These are phyloP conservation scores for Monilinia laxa DNA, from an alignment of 2,329 filamentous ascomycete genomes.

Conservation along the genomic window DNA sequence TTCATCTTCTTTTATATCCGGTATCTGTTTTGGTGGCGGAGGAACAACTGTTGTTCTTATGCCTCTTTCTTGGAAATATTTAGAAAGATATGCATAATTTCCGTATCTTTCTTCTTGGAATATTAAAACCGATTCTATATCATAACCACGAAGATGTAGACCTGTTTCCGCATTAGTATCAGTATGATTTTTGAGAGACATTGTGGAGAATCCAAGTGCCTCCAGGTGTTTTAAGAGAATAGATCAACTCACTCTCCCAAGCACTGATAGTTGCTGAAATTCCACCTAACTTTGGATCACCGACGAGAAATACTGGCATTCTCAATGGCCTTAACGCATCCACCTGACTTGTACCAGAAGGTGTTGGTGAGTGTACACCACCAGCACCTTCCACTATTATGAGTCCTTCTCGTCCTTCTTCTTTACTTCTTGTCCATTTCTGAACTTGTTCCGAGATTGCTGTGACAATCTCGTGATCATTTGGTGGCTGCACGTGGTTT, in stretches of 20 bases:
- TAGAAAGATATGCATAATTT: slow-evolving; percentile 65
- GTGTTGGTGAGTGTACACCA: slow-evolving; percentile 75
- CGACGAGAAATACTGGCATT: slow-evolving; percentile 71
- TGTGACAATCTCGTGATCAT: slow-evolving; percentile 22
- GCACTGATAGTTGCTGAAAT: slow-evolving; percentile 79
- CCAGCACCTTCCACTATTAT: slow-evolving; percentile 79
- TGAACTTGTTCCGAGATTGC: slow-evolving; percentile 17
- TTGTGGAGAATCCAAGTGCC: accelerated
- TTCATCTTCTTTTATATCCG: slow-evolving; percentile 48
- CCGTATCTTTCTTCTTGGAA: slow-evolving; percentile 66
- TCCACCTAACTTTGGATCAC: slow-evolving; percentile 73
- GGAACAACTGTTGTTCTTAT: slow-evolving; percentile 58
- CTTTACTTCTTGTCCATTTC: slow-evolving; percentile 10
- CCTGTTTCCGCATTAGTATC: slow-evolving; percentile 44
- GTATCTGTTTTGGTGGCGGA: slow-evolving; percentile 53
- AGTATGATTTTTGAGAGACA: background rate
- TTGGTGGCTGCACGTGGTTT: slow-evolving; percentile 13
- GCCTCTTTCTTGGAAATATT: slow-evolving; percentile 63
- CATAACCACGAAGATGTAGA: slow-evolving; percentile 73
- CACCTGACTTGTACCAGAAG: slow-evolving; percentile 73
- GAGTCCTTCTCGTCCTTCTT: slow-evolving; percentile 47
- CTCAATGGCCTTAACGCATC: slow-evolving; percentile 74
- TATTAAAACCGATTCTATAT: slow-evolving; percentile 67
- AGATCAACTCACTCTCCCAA: slow-evolving; percentile 52
- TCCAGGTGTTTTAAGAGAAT: too few species aligned